A percentile compares a stretch with the other conserved stretches of the same genome.
phyloP scores from a whole-genome alignment of 805 yeast species.

The Wickerhamomyces queroliae region DNA sequence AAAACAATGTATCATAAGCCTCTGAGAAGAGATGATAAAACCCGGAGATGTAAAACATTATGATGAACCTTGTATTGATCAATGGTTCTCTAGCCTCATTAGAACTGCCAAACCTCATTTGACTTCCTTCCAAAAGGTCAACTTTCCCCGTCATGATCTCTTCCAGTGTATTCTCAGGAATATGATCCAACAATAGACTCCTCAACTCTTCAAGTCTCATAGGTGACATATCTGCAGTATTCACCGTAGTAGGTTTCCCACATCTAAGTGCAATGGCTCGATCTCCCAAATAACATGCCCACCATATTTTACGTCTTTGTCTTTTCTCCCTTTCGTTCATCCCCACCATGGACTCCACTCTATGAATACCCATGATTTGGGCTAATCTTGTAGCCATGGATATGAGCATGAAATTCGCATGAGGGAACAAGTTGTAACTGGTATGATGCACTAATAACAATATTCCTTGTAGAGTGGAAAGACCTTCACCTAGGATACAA shows the following conservation, averaged over 20 bases:
- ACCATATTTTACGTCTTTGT: constrained; percentile 40
- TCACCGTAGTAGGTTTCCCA: constrained; percentile 45
- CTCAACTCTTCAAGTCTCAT: constrained; percentile 5
- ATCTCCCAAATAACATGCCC: constrained; percentile 42
- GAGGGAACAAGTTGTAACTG: constrained; percentile 32
- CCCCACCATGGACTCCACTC: constrained; percentile 36
- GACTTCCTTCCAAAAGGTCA: not conserved
- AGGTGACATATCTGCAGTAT: constrained; percentile 32
- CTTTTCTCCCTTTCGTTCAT: constrained; percentile 30
- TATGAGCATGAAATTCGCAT: constrained; percentile 34
- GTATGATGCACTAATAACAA: constrained; percentile 36
- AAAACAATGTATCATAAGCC: constrained; percentile 14
- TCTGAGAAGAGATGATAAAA: constrained; percentile 10
- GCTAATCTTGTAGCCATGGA: constrained; percentile 48
- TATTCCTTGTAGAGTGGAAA: constrained; percentile 45
- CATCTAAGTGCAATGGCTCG: constrained; percentile 35
- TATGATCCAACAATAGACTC: not conserved
- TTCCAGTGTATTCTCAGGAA: not conserved
- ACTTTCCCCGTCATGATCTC: not conserved
- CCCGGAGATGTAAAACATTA: constrained; percentile 5
- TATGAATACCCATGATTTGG: constrained; percentile 51
- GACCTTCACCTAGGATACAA: constrained; percentile 43
- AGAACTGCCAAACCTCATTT: not conserved
- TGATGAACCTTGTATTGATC: constrained; percentile 2
- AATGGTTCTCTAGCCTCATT: constrained; percentile 1